Evolutionary conservation across 495 filamentous ascomycete species (phyloP).

Genomic region (Gamarada debralockiae): DNA sequence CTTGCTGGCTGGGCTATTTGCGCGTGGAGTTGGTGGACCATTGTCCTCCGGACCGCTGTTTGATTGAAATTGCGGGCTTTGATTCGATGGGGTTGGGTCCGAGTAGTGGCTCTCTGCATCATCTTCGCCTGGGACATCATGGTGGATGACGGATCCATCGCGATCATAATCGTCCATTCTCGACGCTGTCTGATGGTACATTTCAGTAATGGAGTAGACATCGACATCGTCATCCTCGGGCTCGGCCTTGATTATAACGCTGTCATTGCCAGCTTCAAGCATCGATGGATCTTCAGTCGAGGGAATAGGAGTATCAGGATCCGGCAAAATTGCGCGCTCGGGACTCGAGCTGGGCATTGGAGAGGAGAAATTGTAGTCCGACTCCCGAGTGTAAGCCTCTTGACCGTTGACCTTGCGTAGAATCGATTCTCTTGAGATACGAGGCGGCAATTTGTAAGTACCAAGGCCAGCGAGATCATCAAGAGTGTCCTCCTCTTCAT

Average conservation of each 20-base stretch:
- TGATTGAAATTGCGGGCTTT: conserved; percentile 22
- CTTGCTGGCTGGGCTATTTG: conserved; percentile 27
- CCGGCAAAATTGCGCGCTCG: conserved; percentile 50
- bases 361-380: conserved; percentile 60
- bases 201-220: conserved; percentile 69
- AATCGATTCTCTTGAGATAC: conserved; percentile 91
- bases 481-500: conserved; percentile 44
- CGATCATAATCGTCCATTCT: conserved; percentile 37
- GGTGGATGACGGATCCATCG: conserved; percentile 34
- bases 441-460: conserved; percentile 63
- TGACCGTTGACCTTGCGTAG: conserved; percentile 80
- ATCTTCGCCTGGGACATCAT: conserved; percentile 38
- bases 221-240: conserved; percentile 51
- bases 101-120: conserved; percentile 45
- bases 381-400: conserved; percentile 50
- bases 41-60: conserved; percentile 27
- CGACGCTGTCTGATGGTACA: conserved; percentile 34
- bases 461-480: conserved; percentile 50
- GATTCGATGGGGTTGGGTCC: conserved; percentile 22
- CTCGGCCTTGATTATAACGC: conserved; percentile 67
- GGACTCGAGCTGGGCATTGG: conserved; percentile 47
- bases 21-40: conserved; percentile 34
- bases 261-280: conserved; percentile 44
- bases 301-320: conserved; percentile 84
- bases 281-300: conserved; percentile 58